phyloP scores from a whole-genome alignment of 306 rosid species.

The Biancaea sappan region DNA sequence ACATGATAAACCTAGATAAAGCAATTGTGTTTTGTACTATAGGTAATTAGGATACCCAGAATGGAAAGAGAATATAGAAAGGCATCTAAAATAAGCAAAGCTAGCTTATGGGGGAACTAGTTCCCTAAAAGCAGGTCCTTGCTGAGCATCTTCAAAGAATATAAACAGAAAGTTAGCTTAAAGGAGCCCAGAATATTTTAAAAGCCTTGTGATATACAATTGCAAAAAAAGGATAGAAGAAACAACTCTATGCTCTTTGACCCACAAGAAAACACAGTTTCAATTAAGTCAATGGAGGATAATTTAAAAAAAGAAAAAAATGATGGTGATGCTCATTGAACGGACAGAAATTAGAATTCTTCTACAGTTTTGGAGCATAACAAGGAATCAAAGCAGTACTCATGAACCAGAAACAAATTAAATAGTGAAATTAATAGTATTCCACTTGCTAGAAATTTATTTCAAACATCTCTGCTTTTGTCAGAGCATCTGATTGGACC shows the following conservation, averaged over 20 bases:
- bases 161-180: constrained; percentile 44
- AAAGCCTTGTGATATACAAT: constrained; percentile 39
- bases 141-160: constrained; percentile 48
- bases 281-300: constrained; percentile 40
- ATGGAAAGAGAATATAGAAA: not conserved
- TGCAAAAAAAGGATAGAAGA: constrained; percentile 21
- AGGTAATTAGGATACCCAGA: constrained; percentile 16
- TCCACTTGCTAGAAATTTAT: constrained; percentile 39
- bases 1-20: not conserved
- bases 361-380: constrained; percentile 11
- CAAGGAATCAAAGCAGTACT: constrained; percentile 23
- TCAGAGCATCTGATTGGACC: no score
- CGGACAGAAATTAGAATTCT: no score
- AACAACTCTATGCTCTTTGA: constrained; percentile 45
- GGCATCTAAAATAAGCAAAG: constrained; percentile 31
- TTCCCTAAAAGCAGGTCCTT: constrained; percentile 48
- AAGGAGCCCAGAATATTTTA: constrained; percentile 48
- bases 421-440: constrained; percentile 33
- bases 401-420: constrained; percentile 9
- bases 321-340: no score
- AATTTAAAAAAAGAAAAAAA: no score
- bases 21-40: not conserved
- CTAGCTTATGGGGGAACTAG: constrained; percentile 53
- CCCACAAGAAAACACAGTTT: constrained; percentile 22
- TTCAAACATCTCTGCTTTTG: constrained; percentile 45